These are phyloP conservation scores for Puccinia horiana DNA, from an alignment of 1,284 basidiomycete genomes.

Conservation along the genomic window DNA sequence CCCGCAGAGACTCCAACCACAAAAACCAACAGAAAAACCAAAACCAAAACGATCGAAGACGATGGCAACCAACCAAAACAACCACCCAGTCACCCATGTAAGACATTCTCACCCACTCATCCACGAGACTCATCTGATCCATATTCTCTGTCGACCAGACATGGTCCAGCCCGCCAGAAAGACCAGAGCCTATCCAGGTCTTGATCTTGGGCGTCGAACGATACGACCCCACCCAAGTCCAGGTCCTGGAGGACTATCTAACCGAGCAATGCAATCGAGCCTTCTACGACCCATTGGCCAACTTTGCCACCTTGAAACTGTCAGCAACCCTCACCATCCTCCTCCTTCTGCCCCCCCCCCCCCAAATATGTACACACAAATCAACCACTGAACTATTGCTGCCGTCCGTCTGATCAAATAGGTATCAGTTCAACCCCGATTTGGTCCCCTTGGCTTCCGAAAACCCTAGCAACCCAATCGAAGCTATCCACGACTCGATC, in stretches of 20 bases:
- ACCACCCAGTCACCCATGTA: neutral
- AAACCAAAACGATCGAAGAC: neutral
- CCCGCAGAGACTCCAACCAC: neutral
- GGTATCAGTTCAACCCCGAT: constrained; percentile 48
- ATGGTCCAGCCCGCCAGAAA: constrained; percentile 37
- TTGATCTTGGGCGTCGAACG: constrained; percentile 41
- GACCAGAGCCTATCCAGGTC: constrained; percentile 30
- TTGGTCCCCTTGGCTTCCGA: constrained; percentile 46
- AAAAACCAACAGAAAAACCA: neutral
- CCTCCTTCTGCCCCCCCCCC: neutral
- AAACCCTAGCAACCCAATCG: constrained; percentile 41
- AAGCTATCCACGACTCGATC: constrained; percentile 47
- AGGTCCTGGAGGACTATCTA: constrained; percentile 44
- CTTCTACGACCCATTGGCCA: constrained; percentile 44
- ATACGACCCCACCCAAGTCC: constrained; percentile 47
- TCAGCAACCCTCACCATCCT: neutral
- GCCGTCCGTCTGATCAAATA: neutral
- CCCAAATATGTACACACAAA: neutral
- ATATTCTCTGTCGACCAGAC: neutral
- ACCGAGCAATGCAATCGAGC: constrained; percentile 18
- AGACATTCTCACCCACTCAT: neutral
- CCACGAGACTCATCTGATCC: neutral
- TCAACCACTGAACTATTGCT: neutral
- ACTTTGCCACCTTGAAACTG: constrained; percentile 47
- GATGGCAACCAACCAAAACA: neutral